Percentiles rank a stretch among this genome's conserved stretches.
Evolutionary conservation across 2,329 filamentous ascomycete genomes (phyloP).

Genomic region (Colletotrichum trifolii): DNA sequence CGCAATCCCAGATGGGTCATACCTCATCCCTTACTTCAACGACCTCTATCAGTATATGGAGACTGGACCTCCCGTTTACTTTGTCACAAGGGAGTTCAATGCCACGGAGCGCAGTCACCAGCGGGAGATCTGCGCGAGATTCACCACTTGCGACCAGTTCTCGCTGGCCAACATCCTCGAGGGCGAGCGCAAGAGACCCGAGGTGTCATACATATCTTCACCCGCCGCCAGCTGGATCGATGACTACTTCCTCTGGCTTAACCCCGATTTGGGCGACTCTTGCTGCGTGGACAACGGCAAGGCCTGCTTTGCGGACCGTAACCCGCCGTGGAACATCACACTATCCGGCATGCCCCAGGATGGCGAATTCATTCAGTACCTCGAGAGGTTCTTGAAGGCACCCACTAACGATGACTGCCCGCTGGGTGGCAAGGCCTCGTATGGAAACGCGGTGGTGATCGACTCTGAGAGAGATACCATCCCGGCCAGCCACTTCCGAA

Average conservation of each 20-base stretch:
- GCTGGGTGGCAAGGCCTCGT: conserved; percentile 87
- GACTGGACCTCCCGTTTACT: conserved; percentile 93
- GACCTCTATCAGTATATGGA: conserved; percentile 94
- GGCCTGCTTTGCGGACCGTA: conserved; percentile 81
- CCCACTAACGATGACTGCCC: conserved; percentile 88
- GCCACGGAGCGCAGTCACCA: conserved; percentile 80
- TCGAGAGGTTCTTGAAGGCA: conserved; percentile 82
- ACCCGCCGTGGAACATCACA: conserved; percentile 89
- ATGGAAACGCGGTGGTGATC: conserved; percentile 85
- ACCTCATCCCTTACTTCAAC: conserved; percentile 95
- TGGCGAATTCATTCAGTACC: conserved; percentile 88
- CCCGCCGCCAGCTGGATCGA: conserved; percentile 95
- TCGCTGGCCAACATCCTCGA: conserved; percentile 92
- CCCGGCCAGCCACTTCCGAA: conserved; percentile 90
- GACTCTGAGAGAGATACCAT: conserved; percentile 75
- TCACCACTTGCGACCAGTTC: conserved; percentile 85
- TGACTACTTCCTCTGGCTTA: conserved; percentile 89
- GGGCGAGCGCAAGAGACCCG: conserved; percentile 89
- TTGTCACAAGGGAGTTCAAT: conserved; percentile 87
- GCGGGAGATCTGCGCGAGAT: conserved; percentile 88
- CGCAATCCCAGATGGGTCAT: conserved; percentile 92
- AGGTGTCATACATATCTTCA: conserved; percentile 88
- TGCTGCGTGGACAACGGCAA: conserved; percentile 77
- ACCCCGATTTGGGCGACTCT: conserved; percentile 79
- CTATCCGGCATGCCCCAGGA: conserved; percentile 93